Evolutionary conservation across 2,329 filamentous ascomycete species (phyloP), one percentile per base, ranked within the genome.

Genomic region (Calonectria ilicicola): DNA sequence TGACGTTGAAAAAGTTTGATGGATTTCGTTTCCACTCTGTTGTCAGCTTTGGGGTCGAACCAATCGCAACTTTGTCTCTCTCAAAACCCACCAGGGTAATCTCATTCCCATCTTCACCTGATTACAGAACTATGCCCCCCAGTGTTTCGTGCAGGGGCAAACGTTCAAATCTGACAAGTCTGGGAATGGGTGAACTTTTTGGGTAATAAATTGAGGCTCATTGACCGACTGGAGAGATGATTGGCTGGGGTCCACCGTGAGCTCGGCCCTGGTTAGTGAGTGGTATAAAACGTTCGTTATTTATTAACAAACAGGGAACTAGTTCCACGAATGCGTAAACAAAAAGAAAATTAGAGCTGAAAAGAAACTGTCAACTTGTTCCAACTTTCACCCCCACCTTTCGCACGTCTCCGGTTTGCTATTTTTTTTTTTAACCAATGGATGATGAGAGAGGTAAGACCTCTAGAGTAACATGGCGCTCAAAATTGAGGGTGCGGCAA

Each of bases 71-170:
- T 60, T 26, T 60, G 15, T 40, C 35, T 40, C 10, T 6, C 32
- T 19, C 12, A 21, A 40, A 40, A 40, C 32, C 53, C 40, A 40
- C 32, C 23, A 26, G 53, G 14, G 38, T 60, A 21, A 21, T 38
- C 53, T 60, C 38, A 60, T 21, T 60, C 32, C 32, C 23, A 35
- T 23, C 38, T 60, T 60, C 35, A 38, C 38, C 35, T 38, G 32
- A 32, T 26, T 38, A n/a, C 53, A 60, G 53, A 60, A 35, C 38
- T 60, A 7, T 21, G 40, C 15, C 38, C 53, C 38, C 53, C 53
- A 60, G 15, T 60, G 53, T 60, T 60, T 60, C 53, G 32, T 60
- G 53, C 53, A 60, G 53, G 53, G 47, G 53, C 9, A 38, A 38
- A 12, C 8, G 7, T 60, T 17, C 53, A 35, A 60, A 40, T 60